Evolutionary conservation across 2,329 filamentous ascomycete genomes (phyloP).

Genomic region (Talaromyces islandicus): DNA sequence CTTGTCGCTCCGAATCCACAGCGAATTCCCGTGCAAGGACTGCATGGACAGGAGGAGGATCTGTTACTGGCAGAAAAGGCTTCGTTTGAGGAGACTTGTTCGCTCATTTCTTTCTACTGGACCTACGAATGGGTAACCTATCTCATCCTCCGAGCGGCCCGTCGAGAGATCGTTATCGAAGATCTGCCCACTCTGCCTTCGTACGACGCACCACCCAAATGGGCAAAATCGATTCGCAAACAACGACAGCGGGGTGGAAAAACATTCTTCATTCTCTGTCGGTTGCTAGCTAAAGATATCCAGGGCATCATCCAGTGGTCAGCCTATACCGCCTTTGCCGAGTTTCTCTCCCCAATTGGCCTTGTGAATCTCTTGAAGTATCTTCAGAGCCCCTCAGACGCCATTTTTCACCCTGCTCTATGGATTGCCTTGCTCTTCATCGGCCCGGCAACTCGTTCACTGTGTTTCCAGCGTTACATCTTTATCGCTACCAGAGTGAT

Average conservation of each 20-base stretch:
- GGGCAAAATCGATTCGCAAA: slow-evolving; percentile 19
- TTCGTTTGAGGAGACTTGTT: slow-evolving; percentile 28
- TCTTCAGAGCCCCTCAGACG: slow-evolving; percentile 40
- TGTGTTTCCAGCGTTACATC: slow-evolving; percentile 53
- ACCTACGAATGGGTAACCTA: slow-evolving; percentile 30
- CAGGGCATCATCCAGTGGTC: slow-evolving; percentile 23
- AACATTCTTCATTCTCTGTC: slow-evolving; percentile 20
- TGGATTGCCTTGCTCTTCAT: slow-evolving; percentile 52
- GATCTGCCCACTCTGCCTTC: slow-evolving; percentile 26
- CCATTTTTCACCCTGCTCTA: slow-evolving; percentile 45
- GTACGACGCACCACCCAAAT: slow-evolving; percentile 23
- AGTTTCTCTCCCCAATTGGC: slow-evolving; percentile 49
- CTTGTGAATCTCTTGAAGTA: slow-evolving; percentile 51
- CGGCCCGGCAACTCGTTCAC: slow-evolving; percentile 45
- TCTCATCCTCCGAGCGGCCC: slow-evolving; percentile 23
- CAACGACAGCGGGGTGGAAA: slow-evolving; percentile 22
- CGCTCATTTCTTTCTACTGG: slow-evolving; percentile 26
- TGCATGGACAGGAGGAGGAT: slow-evolving; percentile 13
- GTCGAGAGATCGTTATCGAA: slow-evolving; percentile 23
- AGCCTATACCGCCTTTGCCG: slow-evolving; percentile 24
- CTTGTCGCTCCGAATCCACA: slow-evolving; percentile 17
- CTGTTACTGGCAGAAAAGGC: slow-evolving; percentile 2
- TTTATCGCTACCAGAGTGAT: slow-evolving; percentile 53
- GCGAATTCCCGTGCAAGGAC: slow-evolving; percentile 11
- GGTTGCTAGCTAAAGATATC: slow-evolving; percentile 20